phyloP scores from a whole-genome alignment of 805 yeast genomes.

The Schizosaccharomyces octosporus region DNA sequence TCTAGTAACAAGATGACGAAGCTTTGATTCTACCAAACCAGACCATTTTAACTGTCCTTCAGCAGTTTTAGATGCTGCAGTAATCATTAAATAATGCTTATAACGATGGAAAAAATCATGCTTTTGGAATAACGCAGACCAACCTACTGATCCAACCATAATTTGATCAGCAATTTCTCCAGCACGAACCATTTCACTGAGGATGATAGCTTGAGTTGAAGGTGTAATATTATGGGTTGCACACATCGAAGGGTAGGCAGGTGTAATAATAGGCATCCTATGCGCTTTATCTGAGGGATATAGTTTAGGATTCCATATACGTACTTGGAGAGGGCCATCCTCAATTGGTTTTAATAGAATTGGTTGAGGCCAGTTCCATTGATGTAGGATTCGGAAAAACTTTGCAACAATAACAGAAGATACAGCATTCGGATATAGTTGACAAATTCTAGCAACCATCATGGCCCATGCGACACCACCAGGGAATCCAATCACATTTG shows the following conservation, averaged over 20 bases:
- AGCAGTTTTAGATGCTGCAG: conserved; percentile 44
- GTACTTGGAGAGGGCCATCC: conserved; percentile 87
- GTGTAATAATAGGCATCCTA: conserved; percentile 93
- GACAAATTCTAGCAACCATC: conserved; percentile 95
- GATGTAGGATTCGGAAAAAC: conserved; percentile 60
- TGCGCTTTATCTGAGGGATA: conserved; percentile 78
- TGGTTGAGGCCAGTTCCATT: conserved; percentile 98
- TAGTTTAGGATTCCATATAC: conserved; percentile 88
- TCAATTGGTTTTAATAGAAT: conserved; percentile 78
- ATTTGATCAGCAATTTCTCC: conserved; percentile 45
- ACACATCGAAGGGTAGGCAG: conserved; percentile 97
- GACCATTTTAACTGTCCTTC: conserved; percentile 82
- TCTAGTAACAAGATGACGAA: conserved; percentile 60
- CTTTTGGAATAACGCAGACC: conserved; percentile 54
- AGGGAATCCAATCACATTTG: conserved; percentile 87
- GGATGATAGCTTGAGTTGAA: conserved; percentile 63
- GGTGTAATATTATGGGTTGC: conserved; percentile 87
- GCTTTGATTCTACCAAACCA: conserved; percentile 75
- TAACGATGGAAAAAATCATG: conserved; percentile 66
- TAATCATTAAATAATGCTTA: conserved; percentile 64
- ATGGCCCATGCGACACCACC: conserved; percentile 99
- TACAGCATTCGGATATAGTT: conserved; percentile 84
- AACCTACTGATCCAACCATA: conserved; percentile 30
- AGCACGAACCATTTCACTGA: conserved; percentile 62
- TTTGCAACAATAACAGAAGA: conserved; percentile 76